These are phyloP conservation scores for Euclidium syriacum DNA, from an alignment of 345 rosid genomes.

Conservation along the genomic window DNA sequence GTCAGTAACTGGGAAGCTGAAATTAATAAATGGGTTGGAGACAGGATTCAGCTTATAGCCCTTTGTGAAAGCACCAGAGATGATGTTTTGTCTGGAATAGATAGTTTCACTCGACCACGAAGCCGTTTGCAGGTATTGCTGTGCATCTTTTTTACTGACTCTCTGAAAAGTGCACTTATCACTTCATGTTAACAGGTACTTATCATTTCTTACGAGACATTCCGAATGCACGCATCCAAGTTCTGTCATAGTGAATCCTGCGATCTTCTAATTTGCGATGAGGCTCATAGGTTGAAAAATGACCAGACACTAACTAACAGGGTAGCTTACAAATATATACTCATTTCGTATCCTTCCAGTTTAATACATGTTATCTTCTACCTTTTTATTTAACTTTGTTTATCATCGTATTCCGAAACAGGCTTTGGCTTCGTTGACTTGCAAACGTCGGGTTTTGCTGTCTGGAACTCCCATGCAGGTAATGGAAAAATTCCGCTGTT, in stretches of 20 bases:
- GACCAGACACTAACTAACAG: conserved; percentile 92
- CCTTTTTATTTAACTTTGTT: conserved; percentile 10
- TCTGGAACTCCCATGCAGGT: conserved; percentile 99
- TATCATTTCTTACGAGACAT: conserved; percentile 95
- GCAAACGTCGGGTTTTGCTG: conserved; percentile 83
- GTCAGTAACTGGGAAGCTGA: conserved; percentile 99
- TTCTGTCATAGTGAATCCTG: conserved; percentile 72
- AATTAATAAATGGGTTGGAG: conserved; percentile 91
- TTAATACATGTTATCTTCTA: neutral
- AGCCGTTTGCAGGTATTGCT: conserved; percentile 67
- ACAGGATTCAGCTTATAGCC: conserved; percentile 80
- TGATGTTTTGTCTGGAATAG: conserved; percentile 90
- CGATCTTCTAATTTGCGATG: conserved; percentile 96
- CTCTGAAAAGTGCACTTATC: conserved; percentile 27
- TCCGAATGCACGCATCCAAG: conserved; percentile 91
- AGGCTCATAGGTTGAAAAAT: conserved; percentile 97
- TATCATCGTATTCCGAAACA: conserved; percentile 29
- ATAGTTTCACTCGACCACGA: conserved; percentile 56
- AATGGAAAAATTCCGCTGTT: conserved; percentile 18
- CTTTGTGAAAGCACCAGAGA: conserved; percentile 95
- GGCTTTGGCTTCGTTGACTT: conserved; percentile 92
- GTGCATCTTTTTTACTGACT: conserved; percentile 14
- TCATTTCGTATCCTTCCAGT: conserved; percentile 3
- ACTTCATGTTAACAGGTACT: conserved; percentile 51
- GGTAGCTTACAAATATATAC: conserved; percentile 43